Evolutionary conservation across 1,284 basidiomycete species (phyloP).

Genomic region (Sporisorium graminicola): DNA sequence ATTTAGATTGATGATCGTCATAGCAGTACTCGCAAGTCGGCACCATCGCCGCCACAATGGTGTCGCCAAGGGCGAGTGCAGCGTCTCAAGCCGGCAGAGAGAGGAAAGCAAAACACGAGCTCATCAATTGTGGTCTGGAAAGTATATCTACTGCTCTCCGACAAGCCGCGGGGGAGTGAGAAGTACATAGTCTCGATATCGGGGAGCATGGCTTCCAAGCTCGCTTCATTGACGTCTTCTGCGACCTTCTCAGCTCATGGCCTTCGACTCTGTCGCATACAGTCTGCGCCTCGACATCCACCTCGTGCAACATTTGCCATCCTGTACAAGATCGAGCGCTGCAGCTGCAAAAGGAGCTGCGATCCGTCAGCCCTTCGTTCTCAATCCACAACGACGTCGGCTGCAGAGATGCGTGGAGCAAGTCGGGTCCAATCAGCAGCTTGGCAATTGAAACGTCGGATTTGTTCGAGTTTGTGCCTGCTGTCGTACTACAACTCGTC

Average conservation of each 20-base stretch:
- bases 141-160: too few species aligned
- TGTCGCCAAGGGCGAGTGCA: neutral
- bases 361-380: neutral
- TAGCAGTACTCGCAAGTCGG: neutral
- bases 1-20: neutral
- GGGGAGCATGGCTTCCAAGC: too few species aligned
- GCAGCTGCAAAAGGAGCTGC: neutral
- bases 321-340: neutral
- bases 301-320: neutral
- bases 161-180: too few species aligned
- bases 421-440: constrained; percentile 33
- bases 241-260: too few species aligned
- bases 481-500: neutral
- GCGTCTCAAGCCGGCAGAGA: neutral
- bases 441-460: constrained; percentile 46
- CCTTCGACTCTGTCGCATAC: too few species aligned
- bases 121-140: too few species aligned
- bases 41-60: neutral
- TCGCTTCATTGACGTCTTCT: too few species aligned
- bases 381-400: neutral
- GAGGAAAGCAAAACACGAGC: too few species aligned
- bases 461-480: constrained; percentile 18
- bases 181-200: too few species aligned
- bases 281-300: neutral
- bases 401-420: neutral